Percentiles rank a stretch among this genome's conserved stretches.
phyloP scores from a whole-genome alignment of 169 alveolate species.

The Eimeria necatrix region DNA sequence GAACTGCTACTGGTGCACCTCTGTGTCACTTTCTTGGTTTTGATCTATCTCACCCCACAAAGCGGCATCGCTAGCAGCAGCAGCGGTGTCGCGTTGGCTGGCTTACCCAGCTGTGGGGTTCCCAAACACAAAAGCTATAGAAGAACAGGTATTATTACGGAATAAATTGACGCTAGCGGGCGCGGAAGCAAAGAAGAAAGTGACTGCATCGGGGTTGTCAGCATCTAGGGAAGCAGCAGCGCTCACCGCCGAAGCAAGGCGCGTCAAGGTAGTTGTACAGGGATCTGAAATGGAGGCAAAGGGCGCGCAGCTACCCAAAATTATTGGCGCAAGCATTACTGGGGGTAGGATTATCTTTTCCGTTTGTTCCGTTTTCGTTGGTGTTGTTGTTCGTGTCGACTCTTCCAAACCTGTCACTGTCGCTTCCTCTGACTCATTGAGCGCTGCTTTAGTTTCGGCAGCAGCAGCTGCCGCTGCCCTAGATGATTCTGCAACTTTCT shows the following conservation, averaged over 20 bases:
- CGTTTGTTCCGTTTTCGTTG: not conserved
- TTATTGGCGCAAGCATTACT: slow-evolving; percentile 39
- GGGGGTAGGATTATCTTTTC: slow-evolving; percentile 20
- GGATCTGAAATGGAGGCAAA: slow-evolving; percentile 64
- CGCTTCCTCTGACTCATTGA: slow-evolving; percentile 5
- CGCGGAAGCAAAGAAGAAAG: too few relatives aligned
- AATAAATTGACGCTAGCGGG: too few relatives aligned
- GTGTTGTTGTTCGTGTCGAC: not conserved
- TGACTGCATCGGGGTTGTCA: slow-evolving; percentile 17
- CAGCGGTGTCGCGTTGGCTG: too few relatives aligned
- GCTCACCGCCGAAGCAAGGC: slow-evolving; percentile 65
- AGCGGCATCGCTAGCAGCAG: too few relatives aligned
- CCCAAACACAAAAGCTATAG: too few relatives aligned
- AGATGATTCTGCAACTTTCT: slow-evolving; percentile 53
- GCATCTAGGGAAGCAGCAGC: slow-evolving; percentile 9
- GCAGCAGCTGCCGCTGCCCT: slow-evolving; percentile 24
- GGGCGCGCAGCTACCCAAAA: slow-evolving; percentile 63
- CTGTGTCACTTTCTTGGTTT: too few relatives aligned
- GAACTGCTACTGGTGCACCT: too few relatives aligned
- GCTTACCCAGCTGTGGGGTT: too few relatives aligned
- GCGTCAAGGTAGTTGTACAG: slow-evolving; percentile 56
- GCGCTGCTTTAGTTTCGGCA: not conserved
- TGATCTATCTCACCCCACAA: too few relatives aligned
- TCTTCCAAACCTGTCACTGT: not conserved
- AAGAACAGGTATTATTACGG: too few relatives aligned